Base-by-base conservation (phyloP, 257 asterid genomes). In the Nicotiana paniculata region DNA sequence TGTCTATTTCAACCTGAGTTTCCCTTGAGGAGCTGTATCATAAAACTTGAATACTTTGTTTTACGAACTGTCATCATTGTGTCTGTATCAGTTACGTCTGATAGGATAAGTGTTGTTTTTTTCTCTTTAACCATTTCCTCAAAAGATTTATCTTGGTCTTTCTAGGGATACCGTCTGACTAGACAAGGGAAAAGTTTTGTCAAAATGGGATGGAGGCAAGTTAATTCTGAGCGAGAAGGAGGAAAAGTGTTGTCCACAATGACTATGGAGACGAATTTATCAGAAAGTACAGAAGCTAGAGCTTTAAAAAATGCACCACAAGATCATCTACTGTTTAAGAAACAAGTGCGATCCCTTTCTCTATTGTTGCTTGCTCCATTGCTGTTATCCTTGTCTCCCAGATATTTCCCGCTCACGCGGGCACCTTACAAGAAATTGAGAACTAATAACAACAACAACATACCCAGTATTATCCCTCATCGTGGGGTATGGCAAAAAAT, bases 141-240 rank as follows among this genome's bases (percentile, higher is more conserved):
- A 70, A 70, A 70, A 70, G 58, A 30, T 70, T 21, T 43, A 21
- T 70, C 33, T 17, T 30, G 48, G 54, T 59, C 16, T 18, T 59
- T 7, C 28, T 66, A 94, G 98, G 98, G 98, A 48, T 94, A 90
- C 90, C 89, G 84, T 64, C 85, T 91, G 43, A 91, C 97, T 54
- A 88, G 86, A 82, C 98, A 92, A 81, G 97, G 97, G 1, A 93
- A 86, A 83, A 88, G 92, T 84, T 81, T 86, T 54, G 79, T 83
- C 77, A 89, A 84, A 86, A 88, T 89, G 90, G 95, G 93, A 21
- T 95, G 99, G 99, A 89, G 55, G 84, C 91, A 85, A 89, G 94
- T 92, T 54, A 77, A 79, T 80, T 88, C 90, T 86, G 92, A 88
- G 39, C 83, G 88, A 33, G 85, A 86, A 82, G 93, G 91, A 76